phyloP scores from a whole-genome alignment of 1,139 yeast species.

The Geotrichum carabidarum region DNA sequence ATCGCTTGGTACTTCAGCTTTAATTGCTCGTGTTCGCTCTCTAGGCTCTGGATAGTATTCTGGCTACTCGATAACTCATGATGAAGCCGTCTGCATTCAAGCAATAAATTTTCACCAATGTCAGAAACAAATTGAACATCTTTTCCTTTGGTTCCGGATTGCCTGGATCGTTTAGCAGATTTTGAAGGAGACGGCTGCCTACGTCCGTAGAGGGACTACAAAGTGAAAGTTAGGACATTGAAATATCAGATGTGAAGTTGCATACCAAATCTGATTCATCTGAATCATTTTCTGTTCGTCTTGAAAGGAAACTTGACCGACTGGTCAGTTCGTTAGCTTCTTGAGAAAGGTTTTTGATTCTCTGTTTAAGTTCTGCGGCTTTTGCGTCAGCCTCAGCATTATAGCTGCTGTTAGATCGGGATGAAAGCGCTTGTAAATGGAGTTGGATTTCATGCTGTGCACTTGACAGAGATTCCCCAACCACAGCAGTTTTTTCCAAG shows the following conservation, averaged over 20 bases:
- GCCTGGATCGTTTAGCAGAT: conserved; percentile 4
- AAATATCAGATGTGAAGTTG: not conserved
- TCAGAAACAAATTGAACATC: conserved; percentile 81
- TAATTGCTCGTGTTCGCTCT: conserved; percentile 45
- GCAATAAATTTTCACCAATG: conserved; percentile 68
- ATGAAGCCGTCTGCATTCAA: conserved; percentile 73
- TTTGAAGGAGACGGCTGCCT: conserved; percentile 10
- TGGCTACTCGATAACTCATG: conserved; percentile 53
- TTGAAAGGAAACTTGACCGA: conserved; percentile 6
- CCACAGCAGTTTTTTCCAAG: conserved; percentile 15
- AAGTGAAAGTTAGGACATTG: not conserved
- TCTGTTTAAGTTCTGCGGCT: conserved; percentile 14
- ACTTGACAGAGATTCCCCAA: conserved; percentile 18
- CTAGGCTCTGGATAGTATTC: conserved; percentile 34
- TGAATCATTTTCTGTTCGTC: conserved; percentile 4
- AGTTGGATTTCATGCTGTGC: conserved; percentile 19
- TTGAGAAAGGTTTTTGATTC: conserved; percentile 9
- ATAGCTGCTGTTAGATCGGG: conserved; percentile 3
- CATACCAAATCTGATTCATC: conserved; percentile 13
- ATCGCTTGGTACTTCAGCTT: conserved; percentile 39
- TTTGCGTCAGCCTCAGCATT: conserved; percentile 10
- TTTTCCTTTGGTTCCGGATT: conserved; percentile 30
- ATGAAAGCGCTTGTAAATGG: conserved; percentile 13
- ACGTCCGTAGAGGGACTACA: not conserved
- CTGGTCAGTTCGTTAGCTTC: conserved; percentile 14